phyloP scores from a whole-genome alignment of 495 filamentous ascomycete species.

The Aspergillus olivimuriae region DNA sequence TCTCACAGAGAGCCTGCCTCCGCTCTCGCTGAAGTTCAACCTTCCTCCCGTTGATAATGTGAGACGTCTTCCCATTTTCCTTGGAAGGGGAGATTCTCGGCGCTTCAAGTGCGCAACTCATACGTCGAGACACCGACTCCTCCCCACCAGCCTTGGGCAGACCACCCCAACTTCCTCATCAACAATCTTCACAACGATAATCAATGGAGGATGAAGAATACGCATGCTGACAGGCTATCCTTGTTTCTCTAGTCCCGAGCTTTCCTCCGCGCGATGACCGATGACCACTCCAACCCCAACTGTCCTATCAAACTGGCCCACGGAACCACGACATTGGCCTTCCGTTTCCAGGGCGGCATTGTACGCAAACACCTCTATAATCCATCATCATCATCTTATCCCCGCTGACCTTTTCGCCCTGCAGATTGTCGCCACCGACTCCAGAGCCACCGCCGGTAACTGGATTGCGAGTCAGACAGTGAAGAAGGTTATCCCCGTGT shows the following conservation, averaged over 20 bases:
- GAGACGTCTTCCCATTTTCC: too few species aligned
- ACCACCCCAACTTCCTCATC: neutral
- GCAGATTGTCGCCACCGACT: conserved; percentile 90
- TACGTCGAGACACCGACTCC: too few species aligned
- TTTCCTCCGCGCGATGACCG: conserved; percentile 94
- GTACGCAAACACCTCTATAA: conserved; percentile 25
- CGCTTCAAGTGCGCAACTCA: too few species aligned
- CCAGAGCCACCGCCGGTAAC: conserved; percentile 89
- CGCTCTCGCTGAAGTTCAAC: conserved; percentile 82
- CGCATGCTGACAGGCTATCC: neutral
- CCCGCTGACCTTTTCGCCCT: neutral
- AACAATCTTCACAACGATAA: neutral
- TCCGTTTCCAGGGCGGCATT: conserved; percentile 95
- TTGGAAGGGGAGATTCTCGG: too few species aligned
- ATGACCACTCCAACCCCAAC: conserved; percentile 92
- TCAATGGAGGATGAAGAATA: neutral
- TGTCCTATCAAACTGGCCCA: conserved; percentile 99
- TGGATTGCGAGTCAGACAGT: conserved; percentile 99
- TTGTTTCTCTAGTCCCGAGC: conserved; percentile 56
- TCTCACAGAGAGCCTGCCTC: conserved; percentile 55
- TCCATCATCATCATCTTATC: conserved; percentile 1
- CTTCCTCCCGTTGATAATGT: conserved; percentile 93
- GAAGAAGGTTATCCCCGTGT: conserved; percentile 86
- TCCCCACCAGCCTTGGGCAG: too few species aligned
- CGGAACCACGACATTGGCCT: conserved; percentile 97